Evolutionary conservation across 1,284 basidiomycete genomes (phyloP), one percentile per base, ranked within the genome.

Genomic region (Rhodotorula sp.): DNA sequence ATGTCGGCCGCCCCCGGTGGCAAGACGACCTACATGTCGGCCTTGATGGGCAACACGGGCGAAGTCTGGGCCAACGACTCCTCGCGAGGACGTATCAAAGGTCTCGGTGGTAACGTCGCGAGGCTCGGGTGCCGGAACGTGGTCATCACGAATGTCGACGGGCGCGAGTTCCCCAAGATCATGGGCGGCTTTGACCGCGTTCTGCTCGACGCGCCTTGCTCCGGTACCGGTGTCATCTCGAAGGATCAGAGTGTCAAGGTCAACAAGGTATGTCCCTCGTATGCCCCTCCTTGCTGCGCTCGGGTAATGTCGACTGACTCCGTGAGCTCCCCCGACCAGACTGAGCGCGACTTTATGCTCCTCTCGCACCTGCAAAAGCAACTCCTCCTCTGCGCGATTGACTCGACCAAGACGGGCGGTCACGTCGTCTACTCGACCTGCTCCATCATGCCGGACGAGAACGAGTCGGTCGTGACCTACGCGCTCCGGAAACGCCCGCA

Each of bases 1-100:
- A 99, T 99, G 97, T 95, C 95, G 3, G 95, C 93, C 62, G 95
- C 97, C 0, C 97, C 97, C 0, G 97, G 97, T 48, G 97, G 97
- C 12, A 99, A 99, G 83, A 92, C 94, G 58, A 95, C 95, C 18
- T 93, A 97, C 81, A 94, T 97, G 79, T 90, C 93, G 15, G 97
- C 97, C 19, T 85, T 99, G 64, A 87, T 99, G 83, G 93, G 97
- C 82, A 99, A 99, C 81, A 98, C 95, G 1, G 97, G 97, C 47
- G 86, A 93, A 26, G 88, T 99, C n/a, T 99, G 98, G 79, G 97
- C 97, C 57, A 99, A 99, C 80, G 97, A 99, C 81, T 87, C 90
- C 56, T 98, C 93, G 84, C 97, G 98, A 83, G 88, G 88, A 38
- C 87, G 97, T 54, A 95, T 94, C 70, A 99, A 99, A 85, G 93